Evolutionary conservation across 1,284 basidiomycete genomes (phyloP), one percentile per base, ranked within the genome.

Genomic region (Golubevia sp.): DNA sequence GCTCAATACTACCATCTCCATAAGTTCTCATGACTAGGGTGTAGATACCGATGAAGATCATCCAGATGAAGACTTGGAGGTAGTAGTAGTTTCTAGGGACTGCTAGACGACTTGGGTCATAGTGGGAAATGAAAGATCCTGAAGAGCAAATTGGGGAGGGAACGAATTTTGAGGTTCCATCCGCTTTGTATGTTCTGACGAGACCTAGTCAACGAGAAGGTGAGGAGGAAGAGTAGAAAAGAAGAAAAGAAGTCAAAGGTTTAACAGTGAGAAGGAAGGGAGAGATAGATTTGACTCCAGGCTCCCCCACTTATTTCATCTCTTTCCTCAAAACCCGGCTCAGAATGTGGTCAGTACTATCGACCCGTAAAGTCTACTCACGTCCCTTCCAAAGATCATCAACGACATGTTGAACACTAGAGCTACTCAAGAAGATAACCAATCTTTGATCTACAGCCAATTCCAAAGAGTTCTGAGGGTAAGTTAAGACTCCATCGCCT

Each of bases 371-470:
- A n/a, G n/a, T n/a, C n/a, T n/a, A n/a, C n/a, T n/a, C n/a, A n/a
- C n/a, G 57, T 8, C 76, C 76, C 3, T 65, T 59, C 76, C 76
- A 77, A 49, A 77, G 65, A 20, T 70, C 74, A n/a, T 70, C 57
- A 7, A 70, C 65, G 2, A 66, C 71, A 15, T 63, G 58, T 30
- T 70, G 60, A 1, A 68, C 74, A 34, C 71, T 67, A 56, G 68
- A 66, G 2, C 70, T 67, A 0, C 74, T 66, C 0, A 77, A 64
- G 20, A 77, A 62, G 6, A 59, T 59, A 8, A 67, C 62, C 55
- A 64, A 69, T 20, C 73, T 62, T 54, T 76, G 74, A 50, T 78
- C 76, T 52, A 77, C 74, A 27, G 76, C 76, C 15, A 58, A 57
- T 56, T 78, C 76, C 20, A 78, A 67, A 71, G 53, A 67, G 11